A percentile compares a stretch with the other conserved stretches of the same genome.
Conservation (phyloP, 768 basidiomycete genomes). For the Collybiopsis confluens region DNA sequence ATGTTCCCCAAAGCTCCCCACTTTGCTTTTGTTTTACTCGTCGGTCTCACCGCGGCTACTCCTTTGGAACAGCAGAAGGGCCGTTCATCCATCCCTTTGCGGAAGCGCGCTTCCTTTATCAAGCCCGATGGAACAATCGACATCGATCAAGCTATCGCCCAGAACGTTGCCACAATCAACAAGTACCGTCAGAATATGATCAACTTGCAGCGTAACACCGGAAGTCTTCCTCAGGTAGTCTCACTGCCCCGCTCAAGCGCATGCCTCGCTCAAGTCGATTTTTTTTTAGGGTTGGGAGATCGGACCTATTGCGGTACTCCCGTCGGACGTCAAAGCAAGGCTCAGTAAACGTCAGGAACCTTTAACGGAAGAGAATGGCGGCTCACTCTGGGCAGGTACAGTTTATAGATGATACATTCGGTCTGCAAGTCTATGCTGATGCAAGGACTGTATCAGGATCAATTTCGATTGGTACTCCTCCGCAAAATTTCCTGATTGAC, state of each 20-base stretch:
- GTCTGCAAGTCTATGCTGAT: too few relatives aligned
- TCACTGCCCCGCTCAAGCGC: too few relatives aligned
- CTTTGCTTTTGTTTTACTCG: too few relatives aligned
- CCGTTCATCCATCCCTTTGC: neutral
- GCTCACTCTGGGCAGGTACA: constrained; percentile 12
- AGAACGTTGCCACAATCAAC: constrained; percentile 16
- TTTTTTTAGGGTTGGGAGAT: neutral
- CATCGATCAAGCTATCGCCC: constrained; percentile 15
- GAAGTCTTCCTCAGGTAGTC: constrained; percentile 6
- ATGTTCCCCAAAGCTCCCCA: too few relatives aligned
- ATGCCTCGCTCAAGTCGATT: neutral
- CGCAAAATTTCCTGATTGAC: constrained; percentile 32
- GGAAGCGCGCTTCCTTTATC: neutral
- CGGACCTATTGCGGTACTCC: too few relatives aligned
- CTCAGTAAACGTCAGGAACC: neutral
- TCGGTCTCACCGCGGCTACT: too few relatives aligned
- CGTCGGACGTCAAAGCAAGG: too few relatives aligned
- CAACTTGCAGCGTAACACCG: constrained; percentile 29
- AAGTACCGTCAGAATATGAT: constrained; percentile 36
- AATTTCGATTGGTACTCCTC: constrained; percentile 36
- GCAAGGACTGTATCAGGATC: too few relatives aligned
- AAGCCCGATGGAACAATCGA: constrained; percentile 5
- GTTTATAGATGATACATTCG: neutral
- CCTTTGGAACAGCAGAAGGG: too few relatives aligned
- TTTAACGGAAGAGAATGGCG: neutral